These are phyloP conservation scores for Elsinoe australis DNA, from an alignment of 2,329 filamentous ascomycete species.

Conservation along the genomic window DNA sequence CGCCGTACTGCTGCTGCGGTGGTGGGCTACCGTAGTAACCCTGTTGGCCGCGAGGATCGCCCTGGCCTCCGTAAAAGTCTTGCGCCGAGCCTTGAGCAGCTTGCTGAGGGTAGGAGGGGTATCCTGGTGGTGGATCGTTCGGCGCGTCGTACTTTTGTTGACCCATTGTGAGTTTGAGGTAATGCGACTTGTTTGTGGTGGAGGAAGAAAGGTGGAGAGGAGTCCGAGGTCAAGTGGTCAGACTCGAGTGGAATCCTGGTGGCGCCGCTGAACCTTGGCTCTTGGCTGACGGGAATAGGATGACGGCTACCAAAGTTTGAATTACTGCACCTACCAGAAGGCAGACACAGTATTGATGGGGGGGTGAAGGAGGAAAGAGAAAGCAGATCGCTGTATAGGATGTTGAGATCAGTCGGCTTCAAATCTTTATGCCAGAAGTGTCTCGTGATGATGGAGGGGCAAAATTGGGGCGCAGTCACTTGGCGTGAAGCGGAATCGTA, in stretches of 20 bases:
- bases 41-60: conserved; percentile 13
- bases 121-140: conserved; percentile 16
- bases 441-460: conserved; percentile 7
- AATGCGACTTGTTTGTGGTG: neutral
- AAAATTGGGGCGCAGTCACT: conserved; percentile 14
- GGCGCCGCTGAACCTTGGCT: conserved; percentile 13
- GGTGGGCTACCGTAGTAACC: conserved; percentile 19
- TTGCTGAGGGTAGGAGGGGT: conserved; percentile 17
- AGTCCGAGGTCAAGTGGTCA: conserved; percentile 5
- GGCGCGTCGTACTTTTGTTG: conserved; percentile 16
- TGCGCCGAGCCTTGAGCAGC: conserved; percentile 15
- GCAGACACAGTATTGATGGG: no score
- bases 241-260: conserved; percentile 14
- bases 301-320: no score
- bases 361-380: neutral
- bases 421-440: neutral
- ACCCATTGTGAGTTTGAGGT: conserved; percentile 13
- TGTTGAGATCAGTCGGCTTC: neutral
- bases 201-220: neutral
- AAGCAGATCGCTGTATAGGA: no score
- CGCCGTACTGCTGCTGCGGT: conserved; percentile 18
- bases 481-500: conserved; percentile 1
- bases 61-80: conserved; percentile 12
- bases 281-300: conserved; percentile 10
- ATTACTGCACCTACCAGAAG: no score